Evolutionary conservation across 768 basidiomycete genomes (phyloP), one percentile per base, ranked within the genome.

Genomic region (Russula emetica): DNA sequence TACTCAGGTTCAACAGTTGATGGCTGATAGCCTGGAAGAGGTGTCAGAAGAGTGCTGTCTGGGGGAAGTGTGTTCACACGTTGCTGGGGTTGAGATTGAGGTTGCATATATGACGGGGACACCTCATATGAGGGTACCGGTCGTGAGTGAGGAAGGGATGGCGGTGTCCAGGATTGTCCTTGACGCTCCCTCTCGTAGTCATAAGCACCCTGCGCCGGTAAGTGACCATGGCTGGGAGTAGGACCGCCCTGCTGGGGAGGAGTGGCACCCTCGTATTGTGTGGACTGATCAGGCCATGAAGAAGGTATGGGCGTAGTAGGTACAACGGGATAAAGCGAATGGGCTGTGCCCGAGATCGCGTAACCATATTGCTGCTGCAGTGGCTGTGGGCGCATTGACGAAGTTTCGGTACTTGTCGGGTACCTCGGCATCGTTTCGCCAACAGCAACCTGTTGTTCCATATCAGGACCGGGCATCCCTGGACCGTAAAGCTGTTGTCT

Each of bases 21-120:
- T 9, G 76, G 70, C 64, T 81, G 79, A 69, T 85, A 87, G 24
- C 84, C 82, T 5, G 83, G 79, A 22, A 88, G 77, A n/a, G 88
- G 86, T 36, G 87, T 89, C 65, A 90, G 76, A 59, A 90, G 78
- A 28, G 85, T 88, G 73, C 85, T 88, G 69, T 84, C 82, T 34
- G 83, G 75, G 20, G 85, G 83, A 32, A 89, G 77, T 49, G 71
- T 60, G 54, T 66, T 66, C 61, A 70, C 58, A 52, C 66, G 59
- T 58, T 70, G 63, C 49, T 67, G 62, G 13, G 68, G 51, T 18
- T 62, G 63, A 20, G 42, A 44, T 32, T 55, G 64, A 28, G 42
- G 54, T 40, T 55, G 60, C 18, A 20, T 14, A 52, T 65, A 65
- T 49, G 66, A 59, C 7, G 66, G 38, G 11, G 62, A 59, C 26